Conservation (phyloP, 495 filamentous ascomycete species). For the Thozetella sp. region DNA sequence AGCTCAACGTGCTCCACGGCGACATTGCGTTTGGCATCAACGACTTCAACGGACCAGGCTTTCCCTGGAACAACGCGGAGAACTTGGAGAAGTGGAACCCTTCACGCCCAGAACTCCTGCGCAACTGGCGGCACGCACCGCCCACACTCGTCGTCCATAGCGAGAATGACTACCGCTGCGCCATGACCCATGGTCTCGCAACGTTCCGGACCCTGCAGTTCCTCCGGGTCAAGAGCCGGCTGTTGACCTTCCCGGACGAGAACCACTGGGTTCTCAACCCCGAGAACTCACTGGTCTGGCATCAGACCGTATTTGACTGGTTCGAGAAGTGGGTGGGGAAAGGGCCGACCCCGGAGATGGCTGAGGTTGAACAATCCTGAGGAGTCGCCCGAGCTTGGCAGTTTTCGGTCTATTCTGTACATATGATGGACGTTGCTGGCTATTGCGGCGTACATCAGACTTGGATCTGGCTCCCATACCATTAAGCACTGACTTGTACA, state of each 20-base stretch:
- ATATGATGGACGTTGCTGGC: too few species aligned
- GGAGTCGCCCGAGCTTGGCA: not conserved
- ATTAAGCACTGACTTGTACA: too few species aligned
- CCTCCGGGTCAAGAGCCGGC: constrained; percentile 55
- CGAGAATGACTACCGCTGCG: constrained; percentile 73
- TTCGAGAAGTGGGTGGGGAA: constrained; percentile 29
- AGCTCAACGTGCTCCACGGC: constrained; percentile 4
- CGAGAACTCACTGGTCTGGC: constrained; percentile 72
- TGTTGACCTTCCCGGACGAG: constrained; percentile 58
- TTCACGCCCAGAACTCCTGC: constrained; percentile 13
- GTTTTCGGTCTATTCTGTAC: too few species aligned
- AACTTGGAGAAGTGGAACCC: constrained; percentile 18
- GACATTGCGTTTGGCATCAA: not conserved
- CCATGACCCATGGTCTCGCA: constrained; percentile 68
- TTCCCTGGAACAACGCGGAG: constrained; percentile 13
- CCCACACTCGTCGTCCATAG: constrained; percentile 41
- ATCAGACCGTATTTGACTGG: constrained; percentile 68
- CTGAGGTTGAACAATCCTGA: not conserved
- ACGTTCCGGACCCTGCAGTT: constrained; percentile 76
- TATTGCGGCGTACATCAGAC: too few species aligned
- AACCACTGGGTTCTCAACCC: constrained; percentile 65
- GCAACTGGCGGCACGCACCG: constrained; percentile 43
- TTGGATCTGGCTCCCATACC: too few species aligned
- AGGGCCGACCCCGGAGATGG: not conserved
- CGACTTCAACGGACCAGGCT: constrained; percentile 9